Base-by-base conservation (phyloP, 2,329 filamentous ascomycete species). In the Elsinoe fawcettii region DNA sequence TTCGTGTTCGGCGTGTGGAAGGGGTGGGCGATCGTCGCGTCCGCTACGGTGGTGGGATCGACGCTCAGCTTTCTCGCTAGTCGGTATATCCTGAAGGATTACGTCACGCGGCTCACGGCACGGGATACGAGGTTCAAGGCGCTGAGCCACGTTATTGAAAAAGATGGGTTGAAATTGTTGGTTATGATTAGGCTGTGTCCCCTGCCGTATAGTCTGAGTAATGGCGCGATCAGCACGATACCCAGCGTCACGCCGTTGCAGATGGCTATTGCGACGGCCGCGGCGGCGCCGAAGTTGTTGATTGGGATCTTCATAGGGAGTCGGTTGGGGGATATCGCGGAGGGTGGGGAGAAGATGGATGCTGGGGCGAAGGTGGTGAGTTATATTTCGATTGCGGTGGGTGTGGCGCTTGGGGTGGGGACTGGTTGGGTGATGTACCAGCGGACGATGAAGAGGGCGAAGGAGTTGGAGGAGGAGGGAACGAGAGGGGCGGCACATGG, bases 141-240 rank as follows among this genome's bases (percentile, higher is more conserved):
- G 3, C 80, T 99, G 23, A 83, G 88, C 20, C 80, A 96, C 65
- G 93, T 93, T 6, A 77, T 99, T 60, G 90, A 95, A 62, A 85
- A 88, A 66, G 93, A 99, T 66, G 93, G 93, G 0, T 72, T 99
- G 54, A 87, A 90, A 66, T 84, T 97, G 56, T 79, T 99, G 46
- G 85, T 89, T 61, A 95, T 93, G 80, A 93, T 99, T 64, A 83
- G 93, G 27, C 80, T 97, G 62, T 97, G 92, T 66, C 93, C 93
- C 1, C 70, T 99, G 60, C 93, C 93, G 12, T 99, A 95, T 70
- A 93, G 88, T 55, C 76, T 97, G 63, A 91, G 88, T 68, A 99
- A 99, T 69, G 93, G 90, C 53, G 95, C 95, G 60, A 82, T 99
- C 57, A 90, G 90, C 27, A 97, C 93, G 1, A 91, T 99, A 60